Conservation (phyloP, 345 rosid species). For the Microcos paniculata region DNA sequence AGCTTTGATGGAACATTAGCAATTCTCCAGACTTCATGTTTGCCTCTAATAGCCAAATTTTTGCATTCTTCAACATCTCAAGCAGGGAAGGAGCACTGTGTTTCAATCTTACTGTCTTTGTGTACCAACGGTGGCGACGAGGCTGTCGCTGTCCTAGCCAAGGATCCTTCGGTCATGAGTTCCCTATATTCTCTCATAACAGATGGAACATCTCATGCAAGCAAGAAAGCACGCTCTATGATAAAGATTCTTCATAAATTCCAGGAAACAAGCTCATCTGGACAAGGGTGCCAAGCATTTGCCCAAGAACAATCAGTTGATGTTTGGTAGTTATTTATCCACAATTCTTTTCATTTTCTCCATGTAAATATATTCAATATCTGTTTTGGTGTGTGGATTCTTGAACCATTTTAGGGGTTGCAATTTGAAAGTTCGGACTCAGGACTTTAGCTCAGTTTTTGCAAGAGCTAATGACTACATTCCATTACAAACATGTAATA, state of each 20-base stretch:
- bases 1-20: constrained; percentile 44
- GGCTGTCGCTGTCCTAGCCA: constrained; percentile 37
- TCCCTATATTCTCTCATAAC: constrained; percentile 41
- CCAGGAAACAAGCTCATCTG: constrained; percentile 33
- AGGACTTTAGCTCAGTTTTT: constrained; percentile 4
- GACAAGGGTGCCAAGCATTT: constrained; percentile 13
- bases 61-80: constrained; percentile 36
- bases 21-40: constrained; percentile 45
- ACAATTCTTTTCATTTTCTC: neutral
- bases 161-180: constrained; percentile 37
- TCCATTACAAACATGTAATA: neutral
- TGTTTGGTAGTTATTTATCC: constrained; percentile 19
- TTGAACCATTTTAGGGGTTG: neutral
- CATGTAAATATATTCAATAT: neutral
- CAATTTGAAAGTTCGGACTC: neutral
- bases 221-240: constrained; percentile 45
- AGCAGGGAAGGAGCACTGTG: constrained; percentile 58
- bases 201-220: constrained; percentile 42
- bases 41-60: constrained; percentile 35
- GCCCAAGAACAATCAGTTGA: constrained; percentile 25
- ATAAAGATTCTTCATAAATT: constrained; percentile 46
- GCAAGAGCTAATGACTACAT: neutral
- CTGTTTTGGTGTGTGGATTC: neutral
- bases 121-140: constrained; percentile 53
- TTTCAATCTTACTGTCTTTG: constrained; percentile 45